Base-by-base conservation (phyloP, 495 filamentous ascomycete genomes). In the Parmelia sp. region DNA sequence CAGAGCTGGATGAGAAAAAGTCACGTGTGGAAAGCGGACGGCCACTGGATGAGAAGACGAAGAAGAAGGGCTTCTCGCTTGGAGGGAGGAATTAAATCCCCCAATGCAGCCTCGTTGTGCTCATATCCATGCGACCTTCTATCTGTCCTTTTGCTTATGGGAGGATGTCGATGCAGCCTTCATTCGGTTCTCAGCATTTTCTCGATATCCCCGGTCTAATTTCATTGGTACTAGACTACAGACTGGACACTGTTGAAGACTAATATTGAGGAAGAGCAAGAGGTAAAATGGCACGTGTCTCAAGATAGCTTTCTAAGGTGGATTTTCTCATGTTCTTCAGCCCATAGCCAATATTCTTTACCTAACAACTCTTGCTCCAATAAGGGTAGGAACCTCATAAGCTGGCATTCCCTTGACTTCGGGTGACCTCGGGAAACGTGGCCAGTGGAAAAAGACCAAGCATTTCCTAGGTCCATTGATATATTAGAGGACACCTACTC, bases 1-100 rank as follows among this genome's bases (percentile, higher is more conserved):
- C 83, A 74, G 94, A 98, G 75, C 83, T 98, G 70, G 94, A 98
- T 73, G 94, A 98, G 75, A 98, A 98, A 88, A 98, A 97, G 80
- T 69, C 81, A 60, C 85, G 94, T 67, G 79, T 98, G 79, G 94
- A 98, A 78, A 96, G 84, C 72, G 94, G 94, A 71, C 82, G 93
- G 70, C 95, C 95, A 63, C 78, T 97, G 81, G 94, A 97, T 82
- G 91, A 97, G 81, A 92, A 96, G 82, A 78, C 77, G 70, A 89
- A 90, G 79, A 89, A 86, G 81, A 97, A 97, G 89, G 94, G 94
- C 55, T 98, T 98, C 83, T 98, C 94, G 70, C 92, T 93, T 79
- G 95, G 92, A 82, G 37, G 39, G 51, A 44, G 49, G 31, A 53
- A 53, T 25, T 53, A 31, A n/a, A 53, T 6, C 14, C 27, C 49